Base-by-base conservation (phyloP, 495 filamentous ascomycete genomes). In the Hypoxylon perforatum region DNA sequence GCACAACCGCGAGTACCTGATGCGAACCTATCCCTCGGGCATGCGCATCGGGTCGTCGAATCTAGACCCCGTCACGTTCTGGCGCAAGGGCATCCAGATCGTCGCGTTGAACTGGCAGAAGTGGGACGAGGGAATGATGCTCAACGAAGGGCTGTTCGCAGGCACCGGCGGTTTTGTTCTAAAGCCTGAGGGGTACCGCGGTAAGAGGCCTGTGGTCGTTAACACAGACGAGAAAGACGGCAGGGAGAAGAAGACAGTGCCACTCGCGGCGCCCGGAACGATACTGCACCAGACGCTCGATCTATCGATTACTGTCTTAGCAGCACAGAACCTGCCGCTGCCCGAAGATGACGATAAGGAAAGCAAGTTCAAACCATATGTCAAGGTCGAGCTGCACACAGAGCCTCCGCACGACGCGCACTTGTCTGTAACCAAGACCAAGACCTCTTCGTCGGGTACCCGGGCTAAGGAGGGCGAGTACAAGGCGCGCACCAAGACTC, bases 91-190 rank as follows among this genome's bases (percentile, higher is more conserved):
- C 9, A 91, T 95, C 3, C 94, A 98, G 78, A 88, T 97, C 44
- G 92, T 96, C 0, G 94, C 94, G 1, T 81, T 97, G 39, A 98
- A 97, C 76, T 98, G 94, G 94, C 94, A 98, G 69, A 89, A 88
- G 55, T 87, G 88, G 71, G 94, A 97, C 71, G 88, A 90, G 57
- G 94, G 92, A 11, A 96, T 92, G 90, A 97, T 97, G 94, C 85
- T 97, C 1, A 97, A 97, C 71, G 87, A 93, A 69, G 94, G 86
- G 57, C 94, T 97, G 92, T 98, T 98, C 73, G 83, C 84, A 3
- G 90, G 88, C 10, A 90, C 90, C 1, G 82, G 80, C 4, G 94
- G 94, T 15, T 98, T 92, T 82, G 88, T 95, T 1, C 81, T 95
- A 1, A 98, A 98, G 70, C 94, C 94, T 0, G 73, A 81, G 22